Conservation (phyloP, 148 eudicot genomes). For the Chenopodium berlandieri region DNA sequence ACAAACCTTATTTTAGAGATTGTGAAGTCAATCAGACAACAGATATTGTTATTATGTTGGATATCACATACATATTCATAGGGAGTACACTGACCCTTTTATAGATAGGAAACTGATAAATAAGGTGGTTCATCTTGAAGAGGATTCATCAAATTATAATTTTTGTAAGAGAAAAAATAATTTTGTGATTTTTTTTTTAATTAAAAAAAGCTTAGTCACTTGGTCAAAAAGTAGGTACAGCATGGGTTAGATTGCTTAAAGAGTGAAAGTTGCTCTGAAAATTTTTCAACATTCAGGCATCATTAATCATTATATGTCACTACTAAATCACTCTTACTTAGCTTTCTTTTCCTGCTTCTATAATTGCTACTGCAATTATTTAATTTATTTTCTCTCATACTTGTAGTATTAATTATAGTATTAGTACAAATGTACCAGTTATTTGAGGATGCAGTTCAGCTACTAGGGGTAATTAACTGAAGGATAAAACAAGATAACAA, state of each 20-base stretch:
- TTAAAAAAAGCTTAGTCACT: too few species aligned
- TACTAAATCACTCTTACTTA: background rate
- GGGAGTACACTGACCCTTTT: too few species aligned
- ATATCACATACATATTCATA: too few species aligned
- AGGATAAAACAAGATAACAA: slow-evolving; percentile 1
- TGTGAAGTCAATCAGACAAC: too few species aligned
- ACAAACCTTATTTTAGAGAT: too few species aligned
- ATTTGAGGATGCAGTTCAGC: background rate
- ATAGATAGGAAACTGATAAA: too few species aligned
- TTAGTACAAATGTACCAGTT: background rate
- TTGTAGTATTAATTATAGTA: too few species aligned
- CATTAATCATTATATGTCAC: background rate
- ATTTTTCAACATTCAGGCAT: background rate
- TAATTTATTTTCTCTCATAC: background rate
- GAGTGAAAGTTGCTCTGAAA: background rate
- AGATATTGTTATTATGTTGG: too few species aligned
- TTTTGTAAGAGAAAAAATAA: too few species aligned
- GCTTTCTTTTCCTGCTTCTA: background rate
- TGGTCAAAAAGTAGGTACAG: background rate
- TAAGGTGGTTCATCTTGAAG: too few species aligned
- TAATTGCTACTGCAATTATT: background rate
- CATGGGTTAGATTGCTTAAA: background rate
- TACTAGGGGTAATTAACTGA: background rate
- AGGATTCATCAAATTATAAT: too few species aligned
- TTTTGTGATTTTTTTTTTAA: too few species aligned